Evolutionary conservation across 2,329 filamentous ascomycete species (phyloP).

Genomic region (Leptosphaerulina australis): DNA sequence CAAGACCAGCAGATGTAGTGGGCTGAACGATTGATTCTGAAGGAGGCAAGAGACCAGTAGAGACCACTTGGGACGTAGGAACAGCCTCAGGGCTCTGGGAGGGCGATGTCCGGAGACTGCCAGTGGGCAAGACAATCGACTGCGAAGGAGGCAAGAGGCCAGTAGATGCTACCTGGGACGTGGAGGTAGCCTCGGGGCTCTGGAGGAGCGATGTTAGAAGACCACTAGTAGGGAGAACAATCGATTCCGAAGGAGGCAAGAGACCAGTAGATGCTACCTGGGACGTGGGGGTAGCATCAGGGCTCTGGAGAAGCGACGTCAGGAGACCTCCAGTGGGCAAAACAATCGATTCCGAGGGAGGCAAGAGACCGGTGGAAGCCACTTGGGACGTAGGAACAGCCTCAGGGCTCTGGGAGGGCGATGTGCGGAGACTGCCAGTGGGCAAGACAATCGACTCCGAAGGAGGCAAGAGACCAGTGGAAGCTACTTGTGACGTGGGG

Average conservation of each 20-base stretch:
- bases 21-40: slow-evolving; percentile 18
- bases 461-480: slow-evolving; percentile 5
- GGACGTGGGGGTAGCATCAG: background rate
- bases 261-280: slow-evolving; percentile 19
- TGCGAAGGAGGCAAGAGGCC: slow-evolving; percentile 3
- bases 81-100: background rate
- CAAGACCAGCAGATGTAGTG: slow-evolving; percentile 18
- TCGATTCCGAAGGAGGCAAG: slow-evolving; percentile 11
- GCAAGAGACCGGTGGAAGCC: slow-evolving; percentile 12
- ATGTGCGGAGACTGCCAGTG: slow-evolving; percentile 17
- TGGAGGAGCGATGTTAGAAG: slow-evolving; percentile 21
- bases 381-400: slow-evolving; percentile 7
- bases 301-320: background rate
- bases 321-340: slow-evolving; percentile 5
- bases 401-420: slow-evolving; percentile 13
- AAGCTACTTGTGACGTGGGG: background rate
- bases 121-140: background rate
- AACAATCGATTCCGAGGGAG: slow-evolving; percentile 8
- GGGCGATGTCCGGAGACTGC: background rate
- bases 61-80: background rate
- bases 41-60: slow-evolving; percentile 6
- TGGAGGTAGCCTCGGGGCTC: slow-evolving; percentile 11
- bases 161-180: slow-evolving; percentile 5
- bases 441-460: slow-evolving; percentile 6
- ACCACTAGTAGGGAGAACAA: slow-evolving; percentile 16